phyloP scores from a whole-genome alignment of 1,284 basidiomycete species.

The Malassezia pachydermatis region DNA sequence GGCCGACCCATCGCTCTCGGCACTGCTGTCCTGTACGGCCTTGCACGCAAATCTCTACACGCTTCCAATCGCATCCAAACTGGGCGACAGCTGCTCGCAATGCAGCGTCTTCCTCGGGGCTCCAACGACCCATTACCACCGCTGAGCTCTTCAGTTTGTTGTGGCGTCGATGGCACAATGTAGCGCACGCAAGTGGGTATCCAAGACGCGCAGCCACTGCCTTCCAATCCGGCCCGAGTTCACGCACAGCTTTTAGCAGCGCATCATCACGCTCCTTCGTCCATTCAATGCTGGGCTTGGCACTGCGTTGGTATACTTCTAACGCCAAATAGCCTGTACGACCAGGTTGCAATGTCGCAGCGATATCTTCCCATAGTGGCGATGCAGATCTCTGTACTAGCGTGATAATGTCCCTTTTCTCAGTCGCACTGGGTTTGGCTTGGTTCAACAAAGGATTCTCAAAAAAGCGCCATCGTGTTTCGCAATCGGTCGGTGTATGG shows the following conservation, averaged over 20 bases:
- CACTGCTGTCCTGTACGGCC: constrained; percentile 19
- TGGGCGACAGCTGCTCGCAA: constrained; percentile 15
- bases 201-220: constrained; percentile 5
- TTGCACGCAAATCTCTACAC: constrained; percentile 14
- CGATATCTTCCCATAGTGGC: constrained; percentile 8
- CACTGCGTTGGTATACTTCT: constrained; percentile 13
- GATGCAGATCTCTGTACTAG: background rate
- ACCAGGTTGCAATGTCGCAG: background rate
- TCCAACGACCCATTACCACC: constrained; percentile 14
- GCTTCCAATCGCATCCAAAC: constrained; percentile 18
- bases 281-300: constrained; percentile 12
- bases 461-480: constrained; percentile 11
- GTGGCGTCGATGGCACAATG: constrained; percentile 16
- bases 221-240: constrained; percentile 15
- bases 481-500: constrained; percentile 17
- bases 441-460: constrained; percentile 7
- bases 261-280: constrained; percentile 9
- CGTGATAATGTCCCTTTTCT: constrained; percentile 5
- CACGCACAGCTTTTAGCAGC: constrained; percentile 5
- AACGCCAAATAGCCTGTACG: constrained; percentile 11
- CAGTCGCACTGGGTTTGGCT: constrained; percentile 4
- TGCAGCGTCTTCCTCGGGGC: constrained; percentile 14
- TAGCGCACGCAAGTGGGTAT: constrained; percentile 1
- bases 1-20: constrained; percentile 19
- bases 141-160: constrained; percentile 9